A percentile compares a stretch with the other conserved stretches of the same genome.
These are phyloP conservation scores for Lepiota subincarnata DNA, from an alignment of 768 basidiomycete genomes.

Conservation along the genomic window DNA sequence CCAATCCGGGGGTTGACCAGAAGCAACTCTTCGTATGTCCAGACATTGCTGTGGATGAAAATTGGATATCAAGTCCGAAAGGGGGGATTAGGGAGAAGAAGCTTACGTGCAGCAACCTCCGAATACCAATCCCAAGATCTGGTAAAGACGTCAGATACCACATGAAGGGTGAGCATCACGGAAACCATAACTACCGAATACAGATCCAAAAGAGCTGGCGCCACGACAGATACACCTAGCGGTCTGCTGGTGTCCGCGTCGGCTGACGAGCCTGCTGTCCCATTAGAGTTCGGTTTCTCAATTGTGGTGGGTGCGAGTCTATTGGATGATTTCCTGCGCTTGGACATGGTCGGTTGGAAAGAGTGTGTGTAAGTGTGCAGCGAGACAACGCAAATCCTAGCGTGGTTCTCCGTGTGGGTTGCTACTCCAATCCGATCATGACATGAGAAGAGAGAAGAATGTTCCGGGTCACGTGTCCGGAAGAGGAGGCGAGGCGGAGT, in stretches of 20 bases:
- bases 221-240: slow-evolving; percentile 12
- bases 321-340: background rate
- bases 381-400: background rate
- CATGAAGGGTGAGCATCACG: background rate
- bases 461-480: background rate
- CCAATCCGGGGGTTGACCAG: slow-evolving; percentile 66
- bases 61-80: background rate
- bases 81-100: background rate
- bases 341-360: background rate
- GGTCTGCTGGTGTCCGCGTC: background rate
- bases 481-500: no score
- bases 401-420: background rate
- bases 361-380: background rate
- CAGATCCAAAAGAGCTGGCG: slow-evolving; percentile 11
- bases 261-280: no score
- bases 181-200: slow-evolving; percentile 10
- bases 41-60: slow-evolving; percentile 56
- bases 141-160: slow-evolving; percentile 6
- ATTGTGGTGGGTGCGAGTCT: background rate
- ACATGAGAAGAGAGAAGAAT: background rate
- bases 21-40: slow-evolving; percentile 72
- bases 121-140: slow-evolving; percentile 52
- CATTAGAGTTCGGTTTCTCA: background rate
- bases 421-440: slow-evolving; percentile 1
- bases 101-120: slow-evolving; percentile 83